Percentiles rank a stretch among this genome's conserved stretches.
phyloP scores from a whole-genome alignment of 73 alveolate genomes.

The Tetrahymena borealis region DNA sequence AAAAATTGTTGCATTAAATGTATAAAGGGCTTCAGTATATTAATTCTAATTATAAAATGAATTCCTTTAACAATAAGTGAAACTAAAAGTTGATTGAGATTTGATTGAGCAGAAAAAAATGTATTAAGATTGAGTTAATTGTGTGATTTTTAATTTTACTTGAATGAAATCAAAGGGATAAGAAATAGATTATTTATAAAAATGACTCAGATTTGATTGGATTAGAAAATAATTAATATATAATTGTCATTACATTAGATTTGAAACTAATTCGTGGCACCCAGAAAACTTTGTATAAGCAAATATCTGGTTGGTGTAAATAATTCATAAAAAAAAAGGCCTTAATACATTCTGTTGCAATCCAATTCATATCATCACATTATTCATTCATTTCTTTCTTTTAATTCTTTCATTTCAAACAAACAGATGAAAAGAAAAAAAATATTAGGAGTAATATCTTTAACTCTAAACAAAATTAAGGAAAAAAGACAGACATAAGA shows the following conservation, averaged over 20 bases:
- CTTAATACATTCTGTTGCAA: not conserved
- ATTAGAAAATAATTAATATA: not conserved
- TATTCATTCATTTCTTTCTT: too few relatives aligned
- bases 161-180: not conserved
- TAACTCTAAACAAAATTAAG: not conserved
- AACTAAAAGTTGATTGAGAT: not conserved
- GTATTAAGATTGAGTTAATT: not conserved
- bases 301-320: not conserved
- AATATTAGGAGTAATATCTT: not conserved
- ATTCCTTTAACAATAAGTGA: not conserved
- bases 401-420: not conserved
- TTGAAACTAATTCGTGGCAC: not conserved
- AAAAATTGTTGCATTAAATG: too few relatives aligned
- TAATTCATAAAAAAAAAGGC: not conserved
- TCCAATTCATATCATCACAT: too few relatives aligned
- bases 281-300: not conserved
- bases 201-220: not conserved
- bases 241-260: not conserved
- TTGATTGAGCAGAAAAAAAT: not conserved
- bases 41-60: too few relatives aligned
- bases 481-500: not conserved
- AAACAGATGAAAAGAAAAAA: not conserved
- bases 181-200: not conserved
- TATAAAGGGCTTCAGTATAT: too few relatives aligned
- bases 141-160: not conserved